Conservation (phyloP, 371 early-diverging fungal species). For the Capniomyces stellatus region DNA sequence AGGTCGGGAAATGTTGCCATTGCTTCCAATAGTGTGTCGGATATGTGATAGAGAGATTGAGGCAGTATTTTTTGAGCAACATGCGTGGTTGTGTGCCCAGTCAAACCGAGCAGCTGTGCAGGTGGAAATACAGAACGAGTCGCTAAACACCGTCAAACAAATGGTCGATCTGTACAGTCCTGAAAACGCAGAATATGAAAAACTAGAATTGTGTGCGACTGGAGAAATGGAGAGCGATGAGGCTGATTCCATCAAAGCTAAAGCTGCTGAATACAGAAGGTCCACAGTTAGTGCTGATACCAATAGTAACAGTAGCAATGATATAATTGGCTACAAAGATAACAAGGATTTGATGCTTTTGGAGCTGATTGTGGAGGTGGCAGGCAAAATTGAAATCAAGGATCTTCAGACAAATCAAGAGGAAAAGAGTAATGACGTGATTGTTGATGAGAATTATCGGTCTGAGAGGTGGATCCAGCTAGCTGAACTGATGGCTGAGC, state of each 20-base stretch:
- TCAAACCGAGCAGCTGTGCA: constrained; percentile 40
- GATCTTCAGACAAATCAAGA: too few species aligned
- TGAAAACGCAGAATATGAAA: constrained; percentile 10
- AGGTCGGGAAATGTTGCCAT: too few species aligned
- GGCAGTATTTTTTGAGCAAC: constrained; percentile 34
- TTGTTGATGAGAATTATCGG: too few species aligned
- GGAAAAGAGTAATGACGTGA: too few species aligned
- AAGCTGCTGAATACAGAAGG: too few species aligned
- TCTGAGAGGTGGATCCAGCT: constrained; percentile 1
- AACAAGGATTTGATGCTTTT: too few species aligned
- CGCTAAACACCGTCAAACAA: constrained; percentile 23
- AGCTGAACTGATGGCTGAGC: neutral
- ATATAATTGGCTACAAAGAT: too few species aligned
- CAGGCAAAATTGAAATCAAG: too few species aligned
- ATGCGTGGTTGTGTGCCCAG: constrained; percentile 31
- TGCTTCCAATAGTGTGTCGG: constrained; percentile 28
- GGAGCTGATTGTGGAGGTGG: too few species aligned
- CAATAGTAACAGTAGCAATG: too few species aligned
- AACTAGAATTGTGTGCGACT: constrained; percentile 23
- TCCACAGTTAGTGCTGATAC: too few species aligned
- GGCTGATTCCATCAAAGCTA: too few species aligned
- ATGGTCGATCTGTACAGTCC: constrained; percentile 25
- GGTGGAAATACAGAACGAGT: constrained; percentile 33
- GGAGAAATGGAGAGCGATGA: constrained; percentile 9
- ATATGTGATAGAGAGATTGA: constrained; percentile 41